A percentile compares a stretch with the other conserved stretches of the same genome.
Evolutionary conservation across 441 rosid genomes (phyloP).

Genomic region (Euphorbia schlechtendalii): DNA sequence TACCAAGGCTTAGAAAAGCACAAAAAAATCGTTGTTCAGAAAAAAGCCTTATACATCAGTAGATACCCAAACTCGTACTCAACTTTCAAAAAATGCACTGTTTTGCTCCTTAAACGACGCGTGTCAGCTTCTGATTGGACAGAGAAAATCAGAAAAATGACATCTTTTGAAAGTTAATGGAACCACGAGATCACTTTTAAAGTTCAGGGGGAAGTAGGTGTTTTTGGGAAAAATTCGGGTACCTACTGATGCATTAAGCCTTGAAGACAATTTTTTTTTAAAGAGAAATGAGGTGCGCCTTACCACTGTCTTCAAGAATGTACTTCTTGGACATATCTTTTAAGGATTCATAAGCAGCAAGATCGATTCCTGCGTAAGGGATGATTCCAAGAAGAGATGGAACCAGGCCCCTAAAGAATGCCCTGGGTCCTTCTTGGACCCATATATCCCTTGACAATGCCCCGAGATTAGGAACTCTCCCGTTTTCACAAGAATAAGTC

Average conservation of each 20-base stretch:
- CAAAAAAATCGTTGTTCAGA: too few relatives aligned
- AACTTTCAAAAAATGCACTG: too few relatives aligned
- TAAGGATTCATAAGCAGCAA: slow-evolving; percentile 88
- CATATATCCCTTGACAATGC: slow-evolving; percentile 66
- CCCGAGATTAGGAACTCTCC: slow-evolving; percentile 59
- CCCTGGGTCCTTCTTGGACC: slow-evolving; percentile 86
- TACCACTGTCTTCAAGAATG: slow-evolving; percentile 67
- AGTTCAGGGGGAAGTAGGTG: too few relatives aligned
- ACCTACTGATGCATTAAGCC: too few relatives aligned
- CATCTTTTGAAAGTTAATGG: too few relatives aligned
- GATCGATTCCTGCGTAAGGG: slow-evolving; percentile 93
- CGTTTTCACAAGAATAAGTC: slow-evolving; percentile 55
- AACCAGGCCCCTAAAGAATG: slow-evolving; percentile 83
- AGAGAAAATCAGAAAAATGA: too few relatives aligned
- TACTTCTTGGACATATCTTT: slow-evolving; percentile 78
- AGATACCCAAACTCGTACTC: too few relatives aligned
- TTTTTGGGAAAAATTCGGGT: too few relatives aligned
- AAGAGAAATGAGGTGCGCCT: slow-evolving; percentile 2
- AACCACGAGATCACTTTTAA: too few relatives aligned
- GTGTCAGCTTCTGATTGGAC: too few relatives aligned
- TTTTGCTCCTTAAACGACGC: too few relatives aligned
- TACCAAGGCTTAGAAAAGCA: not conserved
- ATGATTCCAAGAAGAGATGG: slow-evolving; percentile 92
- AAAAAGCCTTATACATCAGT: too few relatives aligned
- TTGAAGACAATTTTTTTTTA: not conserved